Evolutionary conservation across 176 grass and related monocot species (phyloP).

Genomic region (Cocos nucifera): DNA sequence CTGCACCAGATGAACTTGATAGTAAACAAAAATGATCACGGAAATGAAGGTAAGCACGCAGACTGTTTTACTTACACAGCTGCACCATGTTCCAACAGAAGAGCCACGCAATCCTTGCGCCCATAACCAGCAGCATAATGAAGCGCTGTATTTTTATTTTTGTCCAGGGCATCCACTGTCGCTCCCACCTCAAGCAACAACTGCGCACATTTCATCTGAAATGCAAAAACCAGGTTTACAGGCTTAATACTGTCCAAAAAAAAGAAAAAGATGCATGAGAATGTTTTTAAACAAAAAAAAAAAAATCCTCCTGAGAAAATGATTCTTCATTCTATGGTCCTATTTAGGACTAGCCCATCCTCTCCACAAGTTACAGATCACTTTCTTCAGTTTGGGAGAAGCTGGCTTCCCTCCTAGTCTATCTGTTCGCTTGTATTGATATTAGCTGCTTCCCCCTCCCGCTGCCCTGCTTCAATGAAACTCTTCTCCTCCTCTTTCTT

Average conservation of each 20-base stretch:
- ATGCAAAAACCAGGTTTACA: neutral
- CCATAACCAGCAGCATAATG: conserved; percentile 88
- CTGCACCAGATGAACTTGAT: conserved; percentile 22
- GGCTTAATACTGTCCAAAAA: neutral
- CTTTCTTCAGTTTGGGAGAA: too few relatives aligned
- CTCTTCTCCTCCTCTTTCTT: too few relatives aligned
- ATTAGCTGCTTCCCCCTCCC: too few relatives aligned
- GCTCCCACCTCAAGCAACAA: conserved; percentile 68
- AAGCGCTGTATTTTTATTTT: conserved; percentile 81
- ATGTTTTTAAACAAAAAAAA: neutral
- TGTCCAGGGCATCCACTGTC: conserved; percentile 62
- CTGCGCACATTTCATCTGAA: conserved; percentile 56
- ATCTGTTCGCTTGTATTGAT: too few relatives aligned
- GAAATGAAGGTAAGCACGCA: neutral
- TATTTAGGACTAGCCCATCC: too few relatives aligned
- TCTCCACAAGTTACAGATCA: too few relatives aligned
- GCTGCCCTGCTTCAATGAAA: too few relatives aligned
- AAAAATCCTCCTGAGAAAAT: neutral
- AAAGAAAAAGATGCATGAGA: neutral
- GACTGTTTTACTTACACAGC: conserved; percentile 58
- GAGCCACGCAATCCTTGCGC: conserved; percentile 68
- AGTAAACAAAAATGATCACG: neutral
- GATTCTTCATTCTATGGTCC: too few relatives aligned
- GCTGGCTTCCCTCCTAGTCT: too few relatives aligned
- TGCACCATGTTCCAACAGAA: conserved; percentile 68